Conservation (phyloP, 495 filamentous ascomycete genomes). For the Xylaria longipes region DNA sequence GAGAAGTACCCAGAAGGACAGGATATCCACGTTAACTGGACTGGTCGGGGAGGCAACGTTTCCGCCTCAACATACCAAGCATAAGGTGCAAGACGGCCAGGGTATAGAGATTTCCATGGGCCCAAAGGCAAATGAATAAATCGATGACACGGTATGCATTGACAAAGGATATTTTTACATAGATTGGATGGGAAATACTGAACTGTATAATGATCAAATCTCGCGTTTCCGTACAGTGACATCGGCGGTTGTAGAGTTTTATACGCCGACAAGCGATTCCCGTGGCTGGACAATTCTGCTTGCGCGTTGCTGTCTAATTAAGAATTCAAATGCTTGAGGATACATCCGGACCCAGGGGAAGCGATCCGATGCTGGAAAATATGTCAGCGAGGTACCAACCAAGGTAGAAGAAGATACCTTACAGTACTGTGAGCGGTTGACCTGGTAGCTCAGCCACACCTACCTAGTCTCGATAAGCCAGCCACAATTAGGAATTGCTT, state of each 20-base stretch:
- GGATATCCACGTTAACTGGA: conserved; percentile 99
- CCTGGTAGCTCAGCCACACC: conserved; percentile 15
- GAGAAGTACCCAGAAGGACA: conserved; percentile 83
- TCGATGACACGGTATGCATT: conserved; percentile 25
- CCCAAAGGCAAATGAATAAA: conserved; percentile 34
- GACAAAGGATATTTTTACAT: conserved; percentile 22
- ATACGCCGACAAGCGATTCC: background rate
- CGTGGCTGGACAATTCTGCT: background rate
- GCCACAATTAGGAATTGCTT: conserved; percentile 3
- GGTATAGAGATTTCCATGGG: conserved; percentile 17
- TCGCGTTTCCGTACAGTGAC: conserved; percentile 7
- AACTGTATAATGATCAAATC: conserved; percentile 26
- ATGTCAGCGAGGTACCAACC: background rate
- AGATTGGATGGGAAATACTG: conserved; percentile 28
- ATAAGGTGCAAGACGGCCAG: conserved; percentile 58
- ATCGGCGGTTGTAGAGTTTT: background rate
- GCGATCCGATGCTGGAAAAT: background rate
- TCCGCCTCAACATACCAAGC: conserved; percentile 96
- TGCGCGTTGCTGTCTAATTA: background rate
- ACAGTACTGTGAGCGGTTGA: background rate
- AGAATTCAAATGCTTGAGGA: background rate
- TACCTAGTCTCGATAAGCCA: background rate
- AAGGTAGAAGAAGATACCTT: too few relatives aligned
- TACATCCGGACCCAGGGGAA: background rate
- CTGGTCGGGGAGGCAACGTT: conserved; percentile 93